Base-by-base conservation (phyloP, 2,329 filamentous ascomycete species). In the Talaromyces rugulosus region DNA sequence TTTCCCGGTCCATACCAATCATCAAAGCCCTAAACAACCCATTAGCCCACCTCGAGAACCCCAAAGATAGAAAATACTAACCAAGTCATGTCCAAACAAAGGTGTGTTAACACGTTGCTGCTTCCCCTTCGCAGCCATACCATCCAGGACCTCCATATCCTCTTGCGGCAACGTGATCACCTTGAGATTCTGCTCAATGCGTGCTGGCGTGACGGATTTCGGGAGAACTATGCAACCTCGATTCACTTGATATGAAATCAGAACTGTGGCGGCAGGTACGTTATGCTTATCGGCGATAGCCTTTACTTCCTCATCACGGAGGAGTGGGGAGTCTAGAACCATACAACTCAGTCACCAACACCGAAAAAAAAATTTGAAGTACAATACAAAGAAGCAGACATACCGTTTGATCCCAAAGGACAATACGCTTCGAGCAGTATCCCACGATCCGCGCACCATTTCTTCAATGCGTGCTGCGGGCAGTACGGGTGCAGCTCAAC, bases 171-270 rank as follows among this genome's bases (percentile, higher is more conserved):
- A 34, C 4, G 36, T 16, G 8, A 51, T 71, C 74, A 78, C 78
- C 67, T 78, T 67, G 62, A 82, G 77, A 60, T 84, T 85, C 51
- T 75, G 74, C 58, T 76, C 74, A 59, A 86, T 84, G 36, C 83
- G 75, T 12, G 76, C 75, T 1, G 81, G 77, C 0, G 82, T 85
- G 3, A 84, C 82, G 55, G 79, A 82, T 72, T 86, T 85, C 16
- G 83, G 81, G 44, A 86, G 70, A 7, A 83, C 82, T 7, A 82
- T 77, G 1, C 80, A 83, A 1, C 83, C 82, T 30, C 83, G 75
- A 67, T 84, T 80, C 8, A 85, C 75, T 50, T 55, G 52, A 34
- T 55, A 55, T 7, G 52, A 55, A 34, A 55, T 55, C 28, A 55
- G 16, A 34, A 55, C n/a, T 23, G 52, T 55, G 28, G 52, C 52